Evolutionary conservation across 2,329 filamentous ascomycete genomes (phyloP).

Genomic region (Cryphonectria japonica): DNA sequence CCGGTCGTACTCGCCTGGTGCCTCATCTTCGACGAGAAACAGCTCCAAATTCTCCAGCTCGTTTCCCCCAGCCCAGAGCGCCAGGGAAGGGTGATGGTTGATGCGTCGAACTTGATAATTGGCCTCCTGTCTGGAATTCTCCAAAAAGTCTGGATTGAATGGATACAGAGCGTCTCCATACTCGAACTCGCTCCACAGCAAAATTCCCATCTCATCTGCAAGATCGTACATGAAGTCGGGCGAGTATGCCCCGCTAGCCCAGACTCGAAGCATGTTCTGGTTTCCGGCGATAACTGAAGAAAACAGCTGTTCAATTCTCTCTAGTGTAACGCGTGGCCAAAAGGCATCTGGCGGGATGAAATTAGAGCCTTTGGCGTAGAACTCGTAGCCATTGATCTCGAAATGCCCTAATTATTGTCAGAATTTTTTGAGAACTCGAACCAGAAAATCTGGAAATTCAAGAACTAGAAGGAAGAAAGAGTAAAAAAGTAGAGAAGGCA

Average conservation of each 20-base stretch:
- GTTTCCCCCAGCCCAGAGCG: constrained; percentile 60
- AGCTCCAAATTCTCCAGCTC: constrained; percentile 63
- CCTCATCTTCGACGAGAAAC: constrained; percentile 32
- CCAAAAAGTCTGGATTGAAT: constrained; percentile 54
- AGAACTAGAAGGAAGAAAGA: too few species aligned
- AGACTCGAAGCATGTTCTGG: constrained; percentile 68
- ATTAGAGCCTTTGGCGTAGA: constrained; percentile 68
- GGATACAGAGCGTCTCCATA: constrained; percentile 66
- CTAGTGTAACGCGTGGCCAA: constrained; percentile 61
- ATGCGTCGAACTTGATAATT: constrained; percentile 63
- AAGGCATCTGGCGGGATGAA: constrained; percentile 66
- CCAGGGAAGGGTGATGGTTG: constrained; percentile 62
- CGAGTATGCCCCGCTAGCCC: constrained; percentile 63
- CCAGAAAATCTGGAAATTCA: too few species aligned
- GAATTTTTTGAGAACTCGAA: neutral
- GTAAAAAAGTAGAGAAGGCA: neutral
- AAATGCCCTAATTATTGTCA: constrained; percentile 61
- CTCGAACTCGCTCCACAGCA: constrained; percentile 67
- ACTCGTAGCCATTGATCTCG: constrained; percentile 65
- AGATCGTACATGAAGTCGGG: constrained; percentile 67
- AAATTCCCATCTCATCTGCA: constrained; percentile 62
- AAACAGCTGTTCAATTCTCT: constrained; percentile 56
- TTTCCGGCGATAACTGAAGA: constrained; percentile 59
- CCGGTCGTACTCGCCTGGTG: constrained; percentile 47
- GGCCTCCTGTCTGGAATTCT: constrained; percentile 59